phyloP scores from a whole-genome alignment of 495 filamentous ascomycete genomes.

The Rostrohypoxylon terebratum region DNA sequence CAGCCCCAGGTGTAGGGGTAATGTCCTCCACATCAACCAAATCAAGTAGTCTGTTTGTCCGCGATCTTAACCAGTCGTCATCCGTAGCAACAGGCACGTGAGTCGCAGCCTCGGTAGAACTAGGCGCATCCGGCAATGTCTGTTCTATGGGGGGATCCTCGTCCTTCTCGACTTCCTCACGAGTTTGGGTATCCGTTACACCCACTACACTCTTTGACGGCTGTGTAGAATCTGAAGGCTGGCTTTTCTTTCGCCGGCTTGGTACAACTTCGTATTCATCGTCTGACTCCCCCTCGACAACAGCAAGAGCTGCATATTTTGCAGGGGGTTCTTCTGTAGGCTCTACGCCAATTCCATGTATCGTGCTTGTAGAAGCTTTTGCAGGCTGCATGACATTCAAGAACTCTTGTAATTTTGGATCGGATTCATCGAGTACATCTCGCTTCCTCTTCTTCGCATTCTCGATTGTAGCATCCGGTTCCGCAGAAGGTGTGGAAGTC shows the following conservation, averaged over 20 bases:
- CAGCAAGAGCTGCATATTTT: constrained; percentile 59
- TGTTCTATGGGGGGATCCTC: constrained; percentile 36
- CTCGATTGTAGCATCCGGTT: constrained; percentile 32
- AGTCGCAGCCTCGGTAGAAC: neutral
- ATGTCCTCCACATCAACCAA: constrained; percentile 72
- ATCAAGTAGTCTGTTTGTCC: constrained; percentile 90
- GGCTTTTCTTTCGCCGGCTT: constrained; percentile 46
- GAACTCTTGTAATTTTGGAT: constrained; percentile 88
- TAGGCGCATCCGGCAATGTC: constrained; percentile 5
- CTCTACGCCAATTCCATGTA: constrained; percentile 55
- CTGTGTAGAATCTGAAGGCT: constrained; percentile 46
- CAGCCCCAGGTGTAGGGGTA: constrained; percentile 40
- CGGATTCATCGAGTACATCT: constrained; percentile 62
- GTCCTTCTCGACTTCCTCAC: constrained; percentile 2
- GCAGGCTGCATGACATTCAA: constrained; percentile 81
- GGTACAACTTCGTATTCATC: constrained; percentile 74
- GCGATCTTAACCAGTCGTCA: constrained; percentile 91
- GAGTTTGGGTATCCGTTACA: neutral
- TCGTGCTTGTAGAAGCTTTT: constrained; percentile 75
- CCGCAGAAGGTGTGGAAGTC: constrained; percentile 30
- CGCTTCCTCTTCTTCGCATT: constrained; percentile 64
- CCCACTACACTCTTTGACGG: constrained; percentile 39
- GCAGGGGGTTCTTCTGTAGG: constrained; percentile 61
- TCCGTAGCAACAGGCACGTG: constrained; percentile 67
- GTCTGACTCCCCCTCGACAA: constrained; percentile 67